Evolutionary conservation across 164 flowering plant species (phyloP).

Genomic region (Sextonia rubra): DNA sequence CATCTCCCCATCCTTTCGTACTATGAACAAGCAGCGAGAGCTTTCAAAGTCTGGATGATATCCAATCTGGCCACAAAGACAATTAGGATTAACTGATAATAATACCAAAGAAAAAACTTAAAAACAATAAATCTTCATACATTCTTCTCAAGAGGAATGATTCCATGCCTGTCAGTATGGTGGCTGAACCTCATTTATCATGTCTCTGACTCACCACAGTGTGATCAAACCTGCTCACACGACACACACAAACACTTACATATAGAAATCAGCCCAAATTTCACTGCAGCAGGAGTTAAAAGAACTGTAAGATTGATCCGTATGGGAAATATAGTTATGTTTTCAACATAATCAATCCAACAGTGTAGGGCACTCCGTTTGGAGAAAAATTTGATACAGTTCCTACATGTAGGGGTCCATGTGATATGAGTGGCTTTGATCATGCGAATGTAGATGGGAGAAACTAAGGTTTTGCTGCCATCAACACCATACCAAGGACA

Average conservation of each 20-base stretch:
- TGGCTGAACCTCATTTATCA: too few species aligned
- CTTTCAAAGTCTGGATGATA: conserved; percentile 75
- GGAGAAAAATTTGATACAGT: too few species aligned
- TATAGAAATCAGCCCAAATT: background rate
- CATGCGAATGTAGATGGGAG: too few species aligned
- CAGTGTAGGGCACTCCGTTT: too few species aligned
- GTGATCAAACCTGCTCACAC: background rate
- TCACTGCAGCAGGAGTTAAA: background rate
- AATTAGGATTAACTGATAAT: background rate
- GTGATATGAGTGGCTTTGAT: too few species aligned
- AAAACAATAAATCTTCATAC: background rate
- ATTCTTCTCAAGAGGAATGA: background rate
- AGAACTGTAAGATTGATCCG: too few species aligned
- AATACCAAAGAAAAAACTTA: background rate
- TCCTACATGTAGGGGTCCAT: too few species aligned
- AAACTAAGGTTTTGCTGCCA: too few species aligned
- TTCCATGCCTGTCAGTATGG: too few species aligned
- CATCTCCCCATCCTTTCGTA: conserved; percentile 68
- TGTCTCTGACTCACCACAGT: background rate
- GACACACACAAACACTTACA: background rate
- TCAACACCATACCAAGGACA: too few species aligned
- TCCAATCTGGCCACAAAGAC: conserved; percentile 48
- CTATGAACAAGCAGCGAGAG: conserved; percentile 86
- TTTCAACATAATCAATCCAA: too few species aligned
- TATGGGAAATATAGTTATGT: too few species aligned